Base-by-base conservation (phyloP, 306 rosid species). In the Lathyrus oleraceus region DNA sequence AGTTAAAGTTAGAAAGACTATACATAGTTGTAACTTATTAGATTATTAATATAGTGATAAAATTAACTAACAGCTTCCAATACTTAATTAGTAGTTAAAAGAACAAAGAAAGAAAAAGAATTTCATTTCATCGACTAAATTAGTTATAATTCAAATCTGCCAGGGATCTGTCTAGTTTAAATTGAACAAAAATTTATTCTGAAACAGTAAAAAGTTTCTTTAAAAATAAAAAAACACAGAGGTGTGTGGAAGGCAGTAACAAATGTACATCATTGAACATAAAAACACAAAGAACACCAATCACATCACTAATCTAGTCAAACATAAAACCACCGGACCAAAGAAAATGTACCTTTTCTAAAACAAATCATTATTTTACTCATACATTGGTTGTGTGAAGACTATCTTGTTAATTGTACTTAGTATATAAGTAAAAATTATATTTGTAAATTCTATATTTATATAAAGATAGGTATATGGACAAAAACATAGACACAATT, bases 251-350 rank as follows among this genome's bases (percentile, higher is more conserved):
- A 32, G 38, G 38, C 38, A 32, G 8, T 8, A 32, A 32, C 8
- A 32, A 32, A 32, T 32, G 38, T 32, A 32, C 38, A 32, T 32
- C 59, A 53, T 53, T 53, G 59, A 53, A 21, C n/a, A 4, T 4
- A 49, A 9, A 39, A 70, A 69, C n/a, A 64, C 65, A 77, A 65
- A 43, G 48, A 70, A 44, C 9, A 66, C 43, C 70, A 57, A 61
- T 52, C 70, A 70, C 14, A 51, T 53, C 81, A 75, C 3, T 67
- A 40, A 4, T 66, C 73, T 28, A 53, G 76, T 75, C 47, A 86
- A 48, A 76, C 21, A 72, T 70, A 63, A 82, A 63, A 85, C 67
- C 79, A 81, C 60, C 14, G 87, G 87, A 73, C 73, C 60, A 63
- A 3, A 89, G 43, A 13, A 75, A 82, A 85, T 43, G 68, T 75